These are phyloP conservation scores for Rutstroemia sp. DNA, from an alignment of 2,329 filamentous ascomycete genomes.

Conservation along the genomic window DNA sequence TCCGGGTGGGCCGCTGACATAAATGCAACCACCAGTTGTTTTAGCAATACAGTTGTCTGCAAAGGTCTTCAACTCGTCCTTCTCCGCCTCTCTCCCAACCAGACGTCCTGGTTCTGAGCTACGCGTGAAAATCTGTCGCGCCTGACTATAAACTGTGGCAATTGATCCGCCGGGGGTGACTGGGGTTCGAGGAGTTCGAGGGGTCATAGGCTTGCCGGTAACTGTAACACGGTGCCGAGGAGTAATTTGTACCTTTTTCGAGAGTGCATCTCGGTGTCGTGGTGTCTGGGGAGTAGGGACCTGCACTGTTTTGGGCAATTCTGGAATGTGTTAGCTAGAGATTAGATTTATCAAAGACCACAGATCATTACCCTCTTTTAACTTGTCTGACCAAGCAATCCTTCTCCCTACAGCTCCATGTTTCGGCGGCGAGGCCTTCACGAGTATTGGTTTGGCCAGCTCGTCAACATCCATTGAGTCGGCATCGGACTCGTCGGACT, in stretches of 20 bases:
- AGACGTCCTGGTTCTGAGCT: conserved; percentile 34
- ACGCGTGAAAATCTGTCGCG: conserved; percentile 76
- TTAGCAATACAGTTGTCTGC: conserved; percentile 55
- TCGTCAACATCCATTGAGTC: conserved; percentile 39
- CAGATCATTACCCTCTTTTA: conserved; percentile 4
- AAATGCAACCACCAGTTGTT: conserved; percentile 70
- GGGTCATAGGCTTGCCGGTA: conserved; percentile 65
- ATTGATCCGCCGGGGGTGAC: conserved; percentile 56
- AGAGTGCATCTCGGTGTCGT: conserved; percentile 71
- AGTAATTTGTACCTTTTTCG: conserved; percentile 62
- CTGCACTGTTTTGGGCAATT: conserved; percentile 37
- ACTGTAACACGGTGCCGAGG: conserved; percentile 80
- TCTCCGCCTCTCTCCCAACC: conserved; percentile 38
- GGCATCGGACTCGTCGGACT: conserved; percentile 28
- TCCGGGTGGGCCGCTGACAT: conserved; percentile 90
- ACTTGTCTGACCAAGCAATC: conserved; percentile 35
- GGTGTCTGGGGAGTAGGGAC: conserved; percentile 67
- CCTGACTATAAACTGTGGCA: conserved; percentile 77
- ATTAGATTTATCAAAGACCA: background rate
- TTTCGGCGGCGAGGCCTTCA: conserved; percentile 36
- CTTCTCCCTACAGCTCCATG: conserved; percentile 36
- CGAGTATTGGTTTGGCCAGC: conserved; percentile 20
- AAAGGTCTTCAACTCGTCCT: conserved; percentile 60
- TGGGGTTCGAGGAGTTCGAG: conserved; percentile 70
- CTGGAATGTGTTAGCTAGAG: conserved; percentile 25